Evolutionary conservation across 2,329 filamentous ascomycete genomes (phyloP).

Genomic region (Aureobasidium sp.): DNA sequence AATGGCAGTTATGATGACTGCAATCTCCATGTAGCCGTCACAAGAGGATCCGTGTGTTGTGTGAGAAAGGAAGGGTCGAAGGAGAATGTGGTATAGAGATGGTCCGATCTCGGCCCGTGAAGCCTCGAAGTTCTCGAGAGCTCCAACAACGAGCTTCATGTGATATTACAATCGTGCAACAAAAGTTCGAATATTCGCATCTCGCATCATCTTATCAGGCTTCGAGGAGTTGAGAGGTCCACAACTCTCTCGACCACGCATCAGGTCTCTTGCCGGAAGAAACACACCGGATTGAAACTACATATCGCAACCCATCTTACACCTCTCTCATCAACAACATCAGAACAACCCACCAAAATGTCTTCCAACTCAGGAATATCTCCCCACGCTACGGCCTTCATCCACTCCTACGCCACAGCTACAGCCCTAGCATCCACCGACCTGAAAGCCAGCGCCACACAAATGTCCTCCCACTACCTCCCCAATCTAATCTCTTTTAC

Average conservation of each 20-base stretch:
- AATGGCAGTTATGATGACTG: not conserved
- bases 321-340: not conserved
- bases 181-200: not conserved
- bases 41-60: no score
- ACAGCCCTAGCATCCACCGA: not conserved
- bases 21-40: not conserved
- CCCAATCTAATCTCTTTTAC: conserved; percentile 13
- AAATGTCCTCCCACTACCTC: conserved; percentile 20
- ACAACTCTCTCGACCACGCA: no score
- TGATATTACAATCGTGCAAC: not conserved
- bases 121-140: not conserved
- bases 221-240: no score
- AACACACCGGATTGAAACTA: no score
- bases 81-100: not conserved
- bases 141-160: not conserved
- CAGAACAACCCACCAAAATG: conserved; percentile 2
- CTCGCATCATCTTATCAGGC: no score
- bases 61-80: no score
- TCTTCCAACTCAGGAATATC: conserved; percentile 5
- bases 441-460: conserved; percentile 31
- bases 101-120: conserved; percentile 2
- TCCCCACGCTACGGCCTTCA: not conserved
- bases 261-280: no score
- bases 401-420: conserved; percentile 9
- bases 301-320: no score